These are phyloP conservation scores for Urochloa ruziziensis DNA, from an alignment of 176 grass and related monocot genomes.

Conservation along the genomic window DNA sequence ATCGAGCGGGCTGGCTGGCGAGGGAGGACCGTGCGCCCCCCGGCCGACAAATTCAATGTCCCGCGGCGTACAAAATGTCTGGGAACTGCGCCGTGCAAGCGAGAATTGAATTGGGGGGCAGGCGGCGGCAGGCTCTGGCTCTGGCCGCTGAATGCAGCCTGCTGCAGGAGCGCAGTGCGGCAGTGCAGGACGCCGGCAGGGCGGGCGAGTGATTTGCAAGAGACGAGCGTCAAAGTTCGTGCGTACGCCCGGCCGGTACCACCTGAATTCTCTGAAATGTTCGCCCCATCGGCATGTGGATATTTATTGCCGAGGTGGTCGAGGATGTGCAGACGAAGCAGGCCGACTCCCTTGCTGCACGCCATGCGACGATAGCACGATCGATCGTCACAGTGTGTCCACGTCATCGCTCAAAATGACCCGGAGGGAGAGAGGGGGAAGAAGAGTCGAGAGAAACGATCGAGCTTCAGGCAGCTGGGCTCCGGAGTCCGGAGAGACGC, in stretches of 20 bases:
- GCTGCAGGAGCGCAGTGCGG: too few relatives aligned
- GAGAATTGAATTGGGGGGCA: neutral
- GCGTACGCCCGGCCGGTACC: neutral
- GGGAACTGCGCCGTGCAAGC: neutral
- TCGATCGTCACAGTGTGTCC: too few relatives aligned
- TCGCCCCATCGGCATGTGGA: constrained; percentile 29
- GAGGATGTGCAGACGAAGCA: neutral
- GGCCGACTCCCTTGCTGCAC: neutral
- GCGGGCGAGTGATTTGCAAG: constrained; percentile 1
- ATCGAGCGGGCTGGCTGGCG: neutral
- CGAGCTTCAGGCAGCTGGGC: too few relatives aligned
- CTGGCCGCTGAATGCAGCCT: neutral
- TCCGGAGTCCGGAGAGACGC: too few relatives aligned
- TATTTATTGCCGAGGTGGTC: constrained; percentile 35
- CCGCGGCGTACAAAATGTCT: constrained; percentile 31
- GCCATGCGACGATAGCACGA: neutral
- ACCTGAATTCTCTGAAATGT: constrained; percentile 8
- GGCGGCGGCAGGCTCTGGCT: neutral
- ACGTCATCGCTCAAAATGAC: neutral
- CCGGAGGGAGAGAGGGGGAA: too few relatives aligned
- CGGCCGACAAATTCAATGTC: constrained; percentile 37
- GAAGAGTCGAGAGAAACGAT: too few relatives aligned
- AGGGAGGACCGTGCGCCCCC: neutral
- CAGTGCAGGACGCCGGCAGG: neutral
- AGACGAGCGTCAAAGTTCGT: constrained; percentile 8